A percentile compares a stretch with the other conserved stretches of the same genome.
phyloP scores from a whole-genome alignment of 352 stramenopile genomes.

The Pythium oligandrum region DNA sequence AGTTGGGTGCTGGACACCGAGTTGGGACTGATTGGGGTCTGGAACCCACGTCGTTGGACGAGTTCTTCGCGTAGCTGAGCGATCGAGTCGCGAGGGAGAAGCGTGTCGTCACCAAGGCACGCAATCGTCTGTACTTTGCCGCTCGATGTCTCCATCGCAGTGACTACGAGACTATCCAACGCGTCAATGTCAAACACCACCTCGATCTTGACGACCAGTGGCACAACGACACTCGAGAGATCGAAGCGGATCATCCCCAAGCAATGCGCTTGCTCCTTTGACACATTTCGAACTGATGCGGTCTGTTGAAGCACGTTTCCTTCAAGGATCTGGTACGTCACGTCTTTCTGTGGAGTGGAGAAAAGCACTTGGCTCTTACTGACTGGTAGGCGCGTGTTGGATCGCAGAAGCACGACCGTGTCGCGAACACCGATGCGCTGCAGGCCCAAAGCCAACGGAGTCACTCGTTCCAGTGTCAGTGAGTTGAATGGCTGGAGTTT shows the following conservation, averaged over 20 bases:
- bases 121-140: slow-evolving; percentile 1
- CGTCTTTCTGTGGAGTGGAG: slow-evolving; percentile 2
- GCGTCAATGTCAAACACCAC: slow-evolving; percentile 13
- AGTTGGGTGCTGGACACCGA: too few relatives aligned
- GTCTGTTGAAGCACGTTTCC: slow-evolving; percentile 3
- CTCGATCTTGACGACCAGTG: slow-evolving; percentile 13
- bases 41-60: background rate
- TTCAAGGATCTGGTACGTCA: slow-evolving; percentile 13
- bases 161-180: slow-evolving; percentile 7
- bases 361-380: slow-evolving; percentile 12
- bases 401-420: slow-evolving; percentile 4
- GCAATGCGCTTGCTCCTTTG: slow-evolving; percentile 1
- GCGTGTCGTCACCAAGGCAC: slow-evolving; percentile 10
- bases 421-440: slow-evolving; percentile 8
- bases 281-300: background rate
- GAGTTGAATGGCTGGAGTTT: too few relatives aligned
- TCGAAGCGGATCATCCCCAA: slow-evolving; percentile 4
- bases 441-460: slow-evolving; percentile 11
- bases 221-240: background rate
- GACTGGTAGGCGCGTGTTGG: slow-evolving; percentile 10
- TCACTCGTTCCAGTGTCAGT: too few relatives aligned
- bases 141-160: slow-evolving; percentile 6
- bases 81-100: slow-evolving; percentile 6
- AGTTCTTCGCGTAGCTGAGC: slow-evolving; percentile 1
- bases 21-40: too few relatives aligned